A percentile compares a stretch with the other conserved stretches of the same genome.
Evolutionary conservation across 768 basidiomycete genomes (phyloP).

Genomic region (Mrakia gelida): DNA sequence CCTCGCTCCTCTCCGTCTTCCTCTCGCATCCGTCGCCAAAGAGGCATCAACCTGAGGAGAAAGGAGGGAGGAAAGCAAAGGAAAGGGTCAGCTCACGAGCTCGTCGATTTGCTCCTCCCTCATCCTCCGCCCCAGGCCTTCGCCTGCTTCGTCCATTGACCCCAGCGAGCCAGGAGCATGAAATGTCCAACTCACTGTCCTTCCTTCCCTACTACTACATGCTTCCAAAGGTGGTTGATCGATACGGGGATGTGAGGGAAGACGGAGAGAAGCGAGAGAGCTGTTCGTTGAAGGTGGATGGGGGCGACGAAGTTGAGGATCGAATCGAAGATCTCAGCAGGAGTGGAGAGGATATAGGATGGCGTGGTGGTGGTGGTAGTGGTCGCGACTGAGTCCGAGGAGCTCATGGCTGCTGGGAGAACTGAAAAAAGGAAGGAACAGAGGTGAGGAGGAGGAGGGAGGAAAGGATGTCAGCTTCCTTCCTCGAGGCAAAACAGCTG

Average conservation of each 20-base stretch:
- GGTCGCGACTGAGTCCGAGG: not conserved
- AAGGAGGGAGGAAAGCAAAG: not conserved
- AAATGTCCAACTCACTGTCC: constrained; percentile 10
- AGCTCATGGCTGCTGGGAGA: not conserved
- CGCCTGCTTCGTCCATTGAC: not conserved
- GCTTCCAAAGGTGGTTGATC: constrained; percentile 19
- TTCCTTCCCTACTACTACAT: constrained; percentile 21
- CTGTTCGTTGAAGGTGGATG: constrained; percentile 26
- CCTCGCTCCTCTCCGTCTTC: not conserved
- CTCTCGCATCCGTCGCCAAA: not conserved
- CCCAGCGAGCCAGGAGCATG: not conserved
- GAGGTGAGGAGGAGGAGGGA: not conserved
- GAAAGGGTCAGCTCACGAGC: not conserved
- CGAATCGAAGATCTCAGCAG: constrained; percentile 24
- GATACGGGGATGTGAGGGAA: constrained; percentile 18
- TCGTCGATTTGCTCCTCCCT: not conserved
- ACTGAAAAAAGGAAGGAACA: not conserved
- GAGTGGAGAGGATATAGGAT: not conserved
- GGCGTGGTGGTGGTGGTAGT: not conserved
- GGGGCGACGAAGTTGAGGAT: constrained; percentile 13
- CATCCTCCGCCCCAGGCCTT: not conserved
- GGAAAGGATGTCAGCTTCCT: not conserved
- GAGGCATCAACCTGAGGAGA: not conserved
- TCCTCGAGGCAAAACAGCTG: not conserved
- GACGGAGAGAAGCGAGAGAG: constrained; percentile 26